Conservation (phyloP, 2,329 filamentous ascomycete genomes). For the Bipolaris zeicola region DNA sequence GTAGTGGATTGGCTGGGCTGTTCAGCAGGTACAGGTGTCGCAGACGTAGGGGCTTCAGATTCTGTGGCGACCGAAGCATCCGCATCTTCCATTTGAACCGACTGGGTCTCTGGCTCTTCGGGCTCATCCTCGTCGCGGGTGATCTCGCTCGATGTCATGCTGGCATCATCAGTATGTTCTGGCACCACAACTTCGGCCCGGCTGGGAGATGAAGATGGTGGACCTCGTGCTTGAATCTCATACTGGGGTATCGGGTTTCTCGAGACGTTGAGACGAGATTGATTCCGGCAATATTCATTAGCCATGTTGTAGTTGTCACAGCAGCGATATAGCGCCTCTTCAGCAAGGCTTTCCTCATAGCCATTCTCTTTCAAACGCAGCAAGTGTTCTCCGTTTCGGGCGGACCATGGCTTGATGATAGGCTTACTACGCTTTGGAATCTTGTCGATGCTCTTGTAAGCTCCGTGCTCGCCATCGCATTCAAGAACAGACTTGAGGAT, state of each 20-base stretch:
- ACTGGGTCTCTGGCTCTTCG: slow-evolving; percentile 41
- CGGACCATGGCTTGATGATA: slow-evolving; percentile 58
- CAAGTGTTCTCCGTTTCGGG: slow-evolving; percentile 54
- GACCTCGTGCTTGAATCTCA: slow-evolving; percentile 40
- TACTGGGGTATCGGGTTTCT: slow-evolving; percentile 70
- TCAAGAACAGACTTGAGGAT: slow-evolving; percentile 79
- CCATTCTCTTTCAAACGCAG: slow-evolving; percentile 52
- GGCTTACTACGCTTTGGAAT: slow-evolving; percentile 55
- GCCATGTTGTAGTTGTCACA: slow-evolving; percentile 68
- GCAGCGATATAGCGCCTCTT: slow-evolving; percentile 82
- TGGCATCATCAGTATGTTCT: slow-evolving; percentile 36
- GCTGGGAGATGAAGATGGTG: slow-evolving; percentile 39
- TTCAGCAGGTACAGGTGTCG: slow-evolving; percentile 26
- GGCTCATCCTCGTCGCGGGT: slow-evolving; percentile 32
- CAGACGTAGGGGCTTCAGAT: slow-evolving; percentile 16
- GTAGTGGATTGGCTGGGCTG: slow-evolving; percentile 19
- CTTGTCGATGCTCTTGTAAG: slow-evolving; percentile 67
- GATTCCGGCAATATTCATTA: slow-evolving; percentile 75
- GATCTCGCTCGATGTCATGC: slow-evolving; percentile 33
- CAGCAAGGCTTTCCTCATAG: slow-evolving; percentile 66
- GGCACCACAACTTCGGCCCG: slow-evolving; percentile 43
- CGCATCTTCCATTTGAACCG: slow-evolving; percentile 49
- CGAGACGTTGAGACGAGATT: slow-evolving; percentile 62
- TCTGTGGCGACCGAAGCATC: slow-evolving; percentile 22
- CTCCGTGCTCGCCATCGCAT: slow-evolving; percentile 75